phyloP scores from a whole-genome alignment of 148 eudicot species.

The Cornus florida region DNA sequence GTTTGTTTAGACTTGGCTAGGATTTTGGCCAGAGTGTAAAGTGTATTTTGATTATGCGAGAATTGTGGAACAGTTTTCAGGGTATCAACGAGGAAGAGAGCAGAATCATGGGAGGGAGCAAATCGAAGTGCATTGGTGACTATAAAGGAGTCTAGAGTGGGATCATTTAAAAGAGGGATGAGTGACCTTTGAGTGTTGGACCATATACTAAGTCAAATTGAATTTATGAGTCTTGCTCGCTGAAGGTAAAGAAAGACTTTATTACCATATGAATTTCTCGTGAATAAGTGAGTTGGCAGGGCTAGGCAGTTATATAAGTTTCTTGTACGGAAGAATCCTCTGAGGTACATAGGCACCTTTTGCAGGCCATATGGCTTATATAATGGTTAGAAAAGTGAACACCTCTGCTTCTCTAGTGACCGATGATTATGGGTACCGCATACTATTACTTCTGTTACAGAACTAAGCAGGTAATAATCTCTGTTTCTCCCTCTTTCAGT shows the following conservation, averaged over 20 bases:
- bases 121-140: conserved; percentile 74
- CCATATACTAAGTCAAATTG: conserved; percentile 62
- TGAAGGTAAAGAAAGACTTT: conserved; percentile 62
- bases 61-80: conserved; percentile 61
- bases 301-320: conserved; percentile 24
- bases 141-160: conserved; percentile 74
- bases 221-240: conserved; percentile 84
- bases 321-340: conserved; percentile 13
- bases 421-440: not conserved
- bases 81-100: conserved; percentile 59
- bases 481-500: not conserved
- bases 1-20: conserved; percentile 65
- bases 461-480: not conserved
- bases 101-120: conserved; percentile 83
- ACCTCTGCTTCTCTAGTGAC: not conserved
- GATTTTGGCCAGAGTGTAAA: conserved; percentile 65
- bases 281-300: conserved; percentile 37
- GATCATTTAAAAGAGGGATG: conserved; percentile 46
- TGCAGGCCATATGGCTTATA: not conserved
- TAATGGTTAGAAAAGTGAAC: not conserved
- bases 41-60: conserved; percentile 66
- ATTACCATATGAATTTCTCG: conserved; percentile 32
- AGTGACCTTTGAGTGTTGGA: conserved; percentile 47
- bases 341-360: conserved; percentile 26
- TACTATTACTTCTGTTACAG: too few species aligned